Base-by-base conservation (phyloP, 2,329 filamentous ascomycete species). In the Pseudogymnoascus pannorum region DNA sequence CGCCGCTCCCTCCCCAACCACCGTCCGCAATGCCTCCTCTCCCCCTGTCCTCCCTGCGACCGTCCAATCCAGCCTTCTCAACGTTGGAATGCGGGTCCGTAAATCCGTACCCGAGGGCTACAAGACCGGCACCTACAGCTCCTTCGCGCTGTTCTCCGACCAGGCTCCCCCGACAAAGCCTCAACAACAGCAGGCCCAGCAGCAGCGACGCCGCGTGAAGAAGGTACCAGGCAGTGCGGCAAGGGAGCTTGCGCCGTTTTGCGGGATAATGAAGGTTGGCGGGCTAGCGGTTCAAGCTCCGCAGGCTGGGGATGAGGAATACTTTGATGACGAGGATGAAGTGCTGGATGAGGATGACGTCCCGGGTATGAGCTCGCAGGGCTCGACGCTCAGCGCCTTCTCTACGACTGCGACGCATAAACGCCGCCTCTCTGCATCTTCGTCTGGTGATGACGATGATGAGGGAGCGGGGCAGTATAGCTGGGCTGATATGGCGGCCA, bases 71-170 rank as follows among this genome's bases (percentile, higher is more conserved):
- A 89, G 89, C 64, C 86, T 97, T n/a, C 80, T 97, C 42, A 90
- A 83, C 69, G 93, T 97, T 66, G 93, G 93, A 69, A 97, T 97
- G 92, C 87, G 93, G 22, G 83, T 97, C 58, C 88, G 93, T 72
- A 97, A 97, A 77, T 89, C 89, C 9, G 89, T 97, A 6, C 88
- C 91, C 0, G 92, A 97, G 72, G 93, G 93, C 63, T 97, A 97
- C 81, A 95, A 96, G 78, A 96, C 90, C 1, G 82, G 82, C 65
- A 68, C 71, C 59, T 76, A 79, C 70, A 74, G 72, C 64, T 77
- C 76, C 66, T 85, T 84, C 70, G 76, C 79, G 54, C 74, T 85
- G 20, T 85, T 81, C 74, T 72, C 75, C 59, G 77, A 80, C 16
- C 61, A 59, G 59, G 62, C 60, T 7, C 61, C 61, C 59, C 66